A percentile compares a stretch with the other conserved stretches of the same genome.
phyloP scores from a whole-genome alignment of 495 filamentous ascomycete species.

The Hypoxylon fragiforme region DNA sequence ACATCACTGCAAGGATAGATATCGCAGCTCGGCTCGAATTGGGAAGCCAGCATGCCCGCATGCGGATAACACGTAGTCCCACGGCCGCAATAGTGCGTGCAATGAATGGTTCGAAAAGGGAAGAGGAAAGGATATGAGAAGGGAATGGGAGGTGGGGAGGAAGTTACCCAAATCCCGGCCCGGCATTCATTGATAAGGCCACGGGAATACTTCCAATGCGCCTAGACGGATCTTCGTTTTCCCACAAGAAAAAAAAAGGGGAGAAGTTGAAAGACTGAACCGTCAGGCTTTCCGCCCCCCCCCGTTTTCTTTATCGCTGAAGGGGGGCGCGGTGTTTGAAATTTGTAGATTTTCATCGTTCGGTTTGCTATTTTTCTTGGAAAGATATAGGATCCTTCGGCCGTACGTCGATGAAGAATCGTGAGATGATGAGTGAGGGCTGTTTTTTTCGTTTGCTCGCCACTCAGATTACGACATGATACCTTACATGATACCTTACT shows the following conservation, averaged over 20 bases:
- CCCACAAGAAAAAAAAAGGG: too few species aligned
- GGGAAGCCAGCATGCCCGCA: background rate
- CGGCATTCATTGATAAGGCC: constrained; percentile 33
- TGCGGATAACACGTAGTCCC: constrained; percentile 2
- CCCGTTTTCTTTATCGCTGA: too few species aligned
- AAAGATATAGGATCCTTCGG: background rate
- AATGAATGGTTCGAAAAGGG: too few species aligned
- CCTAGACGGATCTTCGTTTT: constrained; percentile 23
- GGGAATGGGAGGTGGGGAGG: background rate
- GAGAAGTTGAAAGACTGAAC: too few species aligned
- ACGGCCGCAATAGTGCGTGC: constrained; percentile 16
- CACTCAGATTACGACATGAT: constrained; percentile 8
- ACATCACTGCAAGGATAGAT: background rate
- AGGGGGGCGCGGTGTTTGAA: constrained; percentile 22
- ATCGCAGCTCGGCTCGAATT: background rate
- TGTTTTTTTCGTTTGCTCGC: constrained; percentile 7
- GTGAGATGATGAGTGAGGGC: background rate
- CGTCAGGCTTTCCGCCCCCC: too few species aligned
- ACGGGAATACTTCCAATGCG: constrained; percentile 11
- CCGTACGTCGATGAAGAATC: background rate
- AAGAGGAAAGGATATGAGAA: constrained; percentile 9
- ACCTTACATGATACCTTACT: background rate
- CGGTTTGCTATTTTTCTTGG: background rate
- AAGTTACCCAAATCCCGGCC: constrained; percentile 29
- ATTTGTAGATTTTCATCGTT: background rate